Base-by-base conservation (phyloP, 148 eudicot genomes). In the Fagopyrum esculentum region DNA sequence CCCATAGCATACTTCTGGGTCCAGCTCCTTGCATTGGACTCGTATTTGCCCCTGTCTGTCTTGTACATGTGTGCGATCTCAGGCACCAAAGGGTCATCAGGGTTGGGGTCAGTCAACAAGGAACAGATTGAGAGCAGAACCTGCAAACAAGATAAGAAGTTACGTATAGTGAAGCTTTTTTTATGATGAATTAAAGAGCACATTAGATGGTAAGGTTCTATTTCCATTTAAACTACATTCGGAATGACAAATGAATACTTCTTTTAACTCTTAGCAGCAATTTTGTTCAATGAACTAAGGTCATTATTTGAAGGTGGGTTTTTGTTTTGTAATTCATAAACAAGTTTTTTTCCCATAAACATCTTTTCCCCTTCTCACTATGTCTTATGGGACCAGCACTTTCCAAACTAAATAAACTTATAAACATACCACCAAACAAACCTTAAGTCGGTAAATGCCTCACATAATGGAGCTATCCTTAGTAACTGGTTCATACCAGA, bases 31-130 rank as follows among this genome's bases (percentile, higher is more conserved):
- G 86, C 89, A 69, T 86, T 84, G 15, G 81, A 74, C 76, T 84
- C 89, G 30, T 84, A 88, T 73, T 86, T 88, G 80, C 76, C 83
- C 75, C 81, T 73, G 81, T 86, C 89, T 5, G 84, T 76, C 86
- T 86, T 88, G 86, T 86, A 88, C 85, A 88, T 83, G 82, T 88
- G 89, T 60, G 87, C 89, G 71, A 86, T 84, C 82, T 88, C 84
- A 0, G 89, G 89, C 55, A 84, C 85, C 61, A 86, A 79, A 16
- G 89, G 87, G 72, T 84, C 86, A 56, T 84, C 89, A 0, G 87
- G 87, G 54, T 88, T 84, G 5, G 87, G 89, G 70, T 88, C 87
- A 6, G 85, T 84, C 75, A 82, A 73, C 59, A 88, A 63, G 8
- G 87, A 82, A 64, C 88, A 85, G 56, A 87, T 85, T 11, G 88